These are phyloP conservation scores for Zygosaccharomyces sapae DNA, from an alignment of 1,139 yeast species.

Conservation along the genomic window DNA sequence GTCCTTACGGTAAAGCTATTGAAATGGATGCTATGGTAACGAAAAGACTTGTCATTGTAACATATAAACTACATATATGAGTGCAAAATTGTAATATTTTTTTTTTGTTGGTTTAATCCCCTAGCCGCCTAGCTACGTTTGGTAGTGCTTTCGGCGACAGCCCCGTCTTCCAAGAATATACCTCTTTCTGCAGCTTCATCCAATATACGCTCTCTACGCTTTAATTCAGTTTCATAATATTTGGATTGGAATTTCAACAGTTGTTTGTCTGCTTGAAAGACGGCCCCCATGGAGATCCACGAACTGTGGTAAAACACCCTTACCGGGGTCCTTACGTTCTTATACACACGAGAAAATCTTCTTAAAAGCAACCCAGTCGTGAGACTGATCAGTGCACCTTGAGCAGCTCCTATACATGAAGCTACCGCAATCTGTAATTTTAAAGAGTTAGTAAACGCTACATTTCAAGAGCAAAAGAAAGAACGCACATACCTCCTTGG, in stretches of 20 bases:
- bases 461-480: background rate
- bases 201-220: slow-evolving; percentile 35
- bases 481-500: slow-evolving; percentile 27
- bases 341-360: slow-evolving; percentile 35
- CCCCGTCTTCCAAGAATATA: slow-evolving; percentile 38
- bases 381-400: slow-evolving; percentile 39
- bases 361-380: slow-evolving; percentile 36
- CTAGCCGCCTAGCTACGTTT: slow-evolving; percentile 3
- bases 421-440: slow-evolving; percentile 33
- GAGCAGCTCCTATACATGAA: slow-evolving; percentile 39
- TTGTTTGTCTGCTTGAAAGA: slow-evolving; percentile 41
- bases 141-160: slow-evolving; percentile 25
- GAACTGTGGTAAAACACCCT: slow-evolving; percentile 40
- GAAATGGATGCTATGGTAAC: slow-evolving; percentile 42
- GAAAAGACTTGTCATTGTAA: slow-evolving; percentile 5
- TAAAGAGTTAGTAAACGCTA: background rate
- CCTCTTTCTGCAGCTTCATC: slow-evolving; percentile 45
- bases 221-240: slow-evolving; percentile 34
- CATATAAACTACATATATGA: slow-evolving; percentile 2
- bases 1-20: slow-evolving; percentile 41
- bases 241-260: slow-evolving; percentile 36
- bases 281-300: slow-evolving; percentile 41
- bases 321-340: slow-evolving; percentile 39
- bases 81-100: background rate
- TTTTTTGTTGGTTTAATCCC: background rate